phyloP scores from a whole-genome alignment of 192 early-diverging fungal genomes.

The Entrophospora sp. region DNA sequence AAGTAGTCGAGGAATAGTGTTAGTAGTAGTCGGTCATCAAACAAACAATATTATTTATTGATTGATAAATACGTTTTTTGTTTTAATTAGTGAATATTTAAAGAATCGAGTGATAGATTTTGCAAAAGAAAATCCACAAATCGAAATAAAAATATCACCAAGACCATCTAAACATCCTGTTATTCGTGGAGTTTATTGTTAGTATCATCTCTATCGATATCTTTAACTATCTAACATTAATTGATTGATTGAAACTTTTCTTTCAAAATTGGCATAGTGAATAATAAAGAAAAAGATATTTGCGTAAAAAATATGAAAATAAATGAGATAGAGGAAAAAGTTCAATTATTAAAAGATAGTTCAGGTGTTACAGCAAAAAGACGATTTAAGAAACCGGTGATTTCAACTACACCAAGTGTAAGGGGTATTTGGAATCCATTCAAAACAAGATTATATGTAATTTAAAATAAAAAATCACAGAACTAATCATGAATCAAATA shows the following conservation, averaged over 20 bases:
- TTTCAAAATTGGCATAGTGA: conserved; percentile 29
- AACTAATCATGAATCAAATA: too few relatives aligned
- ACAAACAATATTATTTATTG: neutral
- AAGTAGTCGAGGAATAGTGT: conserved; percentile 67
- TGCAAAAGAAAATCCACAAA: conserved; percentile 66
- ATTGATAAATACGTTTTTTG: neutral
- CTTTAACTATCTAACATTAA: neutral
- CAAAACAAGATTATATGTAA: conserved; percentile 57
- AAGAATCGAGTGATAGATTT: conserved; percentile 50
- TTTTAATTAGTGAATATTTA: conserved; percentile 48
- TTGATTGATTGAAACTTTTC: neutral
- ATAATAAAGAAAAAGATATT: conserved; percentile 52
- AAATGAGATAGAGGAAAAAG: conserved; percentile 52
- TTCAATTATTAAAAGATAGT: conserved; percentile 54
- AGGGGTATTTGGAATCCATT: conserved; percentile 81
- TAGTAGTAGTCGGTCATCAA: conserved; percentile 13
- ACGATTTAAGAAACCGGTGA: conserved; percentile 59
- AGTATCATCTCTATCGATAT: conserved; percentile 14
- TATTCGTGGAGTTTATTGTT: conserved; percentile 60
- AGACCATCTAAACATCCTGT: conserved; percentile 66
- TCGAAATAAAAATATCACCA: conserved; percentile 68
- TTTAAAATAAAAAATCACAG: conserved; percentile 34
- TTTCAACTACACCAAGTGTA: conserved; percentile 70
- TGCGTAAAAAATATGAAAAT: conserved; percentile 55
- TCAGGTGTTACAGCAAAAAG: conserved; percentile 50